phyloP scores from a whole-genome alignment of 225 moss, liverwort and hornwort genomes.

The Anthoceros angustus region DNA sequence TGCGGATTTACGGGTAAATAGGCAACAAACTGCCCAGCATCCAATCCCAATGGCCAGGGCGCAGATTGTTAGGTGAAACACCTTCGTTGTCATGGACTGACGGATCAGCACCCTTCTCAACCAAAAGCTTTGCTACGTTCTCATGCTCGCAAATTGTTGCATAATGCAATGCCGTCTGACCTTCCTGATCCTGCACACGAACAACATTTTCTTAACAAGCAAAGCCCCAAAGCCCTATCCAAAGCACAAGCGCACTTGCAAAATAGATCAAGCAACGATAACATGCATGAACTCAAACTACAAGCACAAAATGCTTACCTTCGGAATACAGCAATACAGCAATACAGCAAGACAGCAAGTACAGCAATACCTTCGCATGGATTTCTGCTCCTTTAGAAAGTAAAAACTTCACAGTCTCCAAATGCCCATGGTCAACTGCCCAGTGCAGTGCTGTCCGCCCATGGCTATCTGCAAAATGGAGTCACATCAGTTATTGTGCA shows the following conservation, averaged over 20 bases:
- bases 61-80: constrained; percentile 50
- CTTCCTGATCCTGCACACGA: constrained; percentile 67
- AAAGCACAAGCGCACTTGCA: not conserved
- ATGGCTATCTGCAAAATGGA: constrained; percentile 60
- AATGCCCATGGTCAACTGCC: constrained; percentile 91
- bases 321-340: not conserved
- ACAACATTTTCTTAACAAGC: not conserved
- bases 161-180: constrained; percentile 94
- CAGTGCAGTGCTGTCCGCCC: constrained; percentile 93
- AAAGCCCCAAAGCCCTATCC: not conserved
- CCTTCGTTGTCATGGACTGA: constrained; percentile 64
- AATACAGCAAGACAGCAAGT: not conserved
- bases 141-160: constrained; percentile 75
- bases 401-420: constrained; percentile 68
- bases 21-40: constrained; percentile 21
- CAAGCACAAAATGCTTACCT: not conserved
- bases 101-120: constrained; percentile 67
- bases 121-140: constrained; percentile 63
- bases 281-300: not conserved
- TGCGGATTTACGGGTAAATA: not conserved
- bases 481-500: not conserved
- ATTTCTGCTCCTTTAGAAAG: constrained; percentile 84
- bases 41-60: constrained; percentile 84
- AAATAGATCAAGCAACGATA: not conserved
- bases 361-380: constrained; percentile 50